A percentile compares a stretch with the other conserved stretches of the same genome.
phyloP scores from a whole-genome alignment of 345 rosid species.

The Dipteronia sinensis region DNA sequence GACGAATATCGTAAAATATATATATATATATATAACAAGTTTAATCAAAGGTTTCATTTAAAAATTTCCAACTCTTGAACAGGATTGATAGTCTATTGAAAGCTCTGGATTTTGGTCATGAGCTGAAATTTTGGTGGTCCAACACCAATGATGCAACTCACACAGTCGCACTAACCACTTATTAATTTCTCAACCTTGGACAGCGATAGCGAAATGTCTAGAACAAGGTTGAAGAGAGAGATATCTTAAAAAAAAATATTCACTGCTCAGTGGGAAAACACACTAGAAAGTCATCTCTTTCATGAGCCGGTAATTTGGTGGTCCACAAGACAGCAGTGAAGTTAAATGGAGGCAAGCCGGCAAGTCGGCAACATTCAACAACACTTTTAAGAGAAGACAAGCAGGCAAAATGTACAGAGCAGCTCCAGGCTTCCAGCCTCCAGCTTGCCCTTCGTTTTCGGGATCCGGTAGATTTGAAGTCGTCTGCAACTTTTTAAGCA shows the following conservation, averaged over 20 bases:
- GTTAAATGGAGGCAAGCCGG: not conserved
- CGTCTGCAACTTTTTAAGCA: not conserved
- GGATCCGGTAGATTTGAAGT: too few relatives aligned
- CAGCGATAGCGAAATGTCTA: not conserved
- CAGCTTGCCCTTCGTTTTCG: not conserved
- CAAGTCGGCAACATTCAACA: not conserved
- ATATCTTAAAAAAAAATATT: not conserved
- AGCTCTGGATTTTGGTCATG: not conserved
- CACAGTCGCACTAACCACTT: not conserved
- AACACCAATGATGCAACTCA: not conserved
- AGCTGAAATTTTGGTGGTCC: constrained; percentile 6
- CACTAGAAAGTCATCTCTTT: not conserved
- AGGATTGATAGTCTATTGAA: not conserved
- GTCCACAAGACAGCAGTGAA: constrained; percentile 3
- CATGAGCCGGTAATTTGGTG: not conserved
- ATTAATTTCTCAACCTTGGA: not conserved
- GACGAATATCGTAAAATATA: too few relatives aligned
- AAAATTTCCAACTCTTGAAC: not conserved
- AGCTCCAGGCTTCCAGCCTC: not conserved
- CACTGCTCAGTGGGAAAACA: not conserved
- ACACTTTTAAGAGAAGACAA: not conserved
- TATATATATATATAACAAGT: too few relatives aligned
- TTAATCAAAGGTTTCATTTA: too few relatives aligned
- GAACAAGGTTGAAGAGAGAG: not conserved
- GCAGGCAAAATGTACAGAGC: not conserved